Base-by-base conservation (phyloP, 306 rosid genomes). In the Cicer bijugum region DNA sequence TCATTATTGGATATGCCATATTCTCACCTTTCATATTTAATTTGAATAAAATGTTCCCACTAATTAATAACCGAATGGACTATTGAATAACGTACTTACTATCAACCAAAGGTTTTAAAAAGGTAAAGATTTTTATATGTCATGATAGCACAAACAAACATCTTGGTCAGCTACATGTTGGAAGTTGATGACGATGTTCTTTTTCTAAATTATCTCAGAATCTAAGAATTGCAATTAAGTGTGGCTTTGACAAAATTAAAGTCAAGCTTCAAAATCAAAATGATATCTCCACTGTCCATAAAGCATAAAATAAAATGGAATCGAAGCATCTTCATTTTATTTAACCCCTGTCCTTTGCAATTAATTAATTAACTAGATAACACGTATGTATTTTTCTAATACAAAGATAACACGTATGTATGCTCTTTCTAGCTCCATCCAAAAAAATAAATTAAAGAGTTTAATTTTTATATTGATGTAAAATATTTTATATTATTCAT, bases 251-350 rank as follows among this genome's bases (percentile, higher is more conserved):
- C 40, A 38, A 42, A 51, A 39, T 45, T 56, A 76, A 80, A 80
- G 19, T 68, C 76, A 75, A 69, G 60, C 71, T 76, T 64, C 16
- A 59, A 59, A 59, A 33, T 33, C 4, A 71, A 35, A 72, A 65
- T 47, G 43, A 71, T 44, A 82, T 67, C 55, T 67, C 76, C 35
- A 56, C 79, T 82, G 78, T 72, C 85, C 72, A 48, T 59, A 46
- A 72, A 65, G 57, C 46, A 67, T 61, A 51, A 14, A 28, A 28
- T 28, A 3, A 28, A 28, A 57, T 9, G 42, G 71, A 76, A 58
- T 48, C 59, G 9, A 38, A n/a, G 43, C 57, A 23, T 63, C 56
- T 64, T 46, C 6, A 9, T 43, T 14, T 20, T 71, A 7, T 69
- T 39, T 60, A 28, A 44, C 12, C 67, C 42, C 35, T 17, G 79